phyloP scores from a whole-genome alignment of 768 basidiomycete species.

The Podaxis mareebaensis region DNA sequence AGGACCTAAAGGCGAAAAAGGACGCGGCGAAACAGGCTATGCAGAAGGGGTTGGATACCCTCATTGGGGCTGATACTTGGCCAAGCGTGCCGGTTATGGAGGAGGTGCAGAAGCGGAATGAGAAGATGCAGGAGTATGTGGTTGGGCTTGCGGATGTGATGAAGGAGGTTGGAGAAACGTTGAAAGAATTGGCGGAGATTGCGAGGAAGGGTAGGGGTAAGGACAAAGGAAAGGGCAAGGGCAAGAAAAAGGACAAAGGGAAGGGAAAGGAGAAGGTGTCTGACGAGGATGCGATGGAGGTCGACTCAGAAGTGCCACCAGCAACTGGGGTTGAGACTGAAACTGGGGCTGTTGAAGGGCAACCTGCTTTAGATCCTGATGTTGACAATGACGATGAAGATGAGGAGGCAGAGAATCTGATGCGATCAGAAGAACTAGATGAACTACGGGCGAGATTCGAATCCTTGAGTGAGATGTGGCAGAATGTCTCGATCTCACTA shows the following conservation, averaged over 20 bases:
- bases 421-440: background rate
- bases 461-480: background rate
- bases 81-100: conserved; percentile 15
- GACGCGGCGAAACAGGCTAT: conserved; percentile 1
- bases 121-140: conserved; percentile 15
- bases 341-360: background rate
- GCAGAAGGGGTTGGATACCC: background rate
- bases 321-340: background rate
- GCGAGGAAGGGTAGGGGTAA: conserved; percentile 1
- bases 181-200: conserved; percentile 16
- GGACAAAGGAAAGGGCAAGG: conserved; percentile 5
- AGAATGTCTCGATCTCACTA: background rate
- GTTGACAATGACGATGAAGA: background rate
- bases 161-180: conserved; percentile 16
- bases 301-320: conserved; percentile 1
- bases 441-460: background rate
- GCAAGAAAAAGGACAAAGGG: conserved; percentile 13
- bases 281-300: conserved; percentile 7
- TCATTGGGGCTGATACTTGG: conserved; percentile 15
- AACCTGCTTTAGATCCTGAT: background rate
- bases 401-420: background rate
- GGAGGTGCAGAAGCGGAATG: conserved; percentile 18
- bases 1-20: background rate
- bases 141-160: conserved; percentile 17
- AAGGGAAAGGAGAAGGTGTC: conserved; percentile 4